phyloP scores from a whole-genome alignment of 1,139 yeast genomes.

The Yamadazyma buinensis region DNA sequence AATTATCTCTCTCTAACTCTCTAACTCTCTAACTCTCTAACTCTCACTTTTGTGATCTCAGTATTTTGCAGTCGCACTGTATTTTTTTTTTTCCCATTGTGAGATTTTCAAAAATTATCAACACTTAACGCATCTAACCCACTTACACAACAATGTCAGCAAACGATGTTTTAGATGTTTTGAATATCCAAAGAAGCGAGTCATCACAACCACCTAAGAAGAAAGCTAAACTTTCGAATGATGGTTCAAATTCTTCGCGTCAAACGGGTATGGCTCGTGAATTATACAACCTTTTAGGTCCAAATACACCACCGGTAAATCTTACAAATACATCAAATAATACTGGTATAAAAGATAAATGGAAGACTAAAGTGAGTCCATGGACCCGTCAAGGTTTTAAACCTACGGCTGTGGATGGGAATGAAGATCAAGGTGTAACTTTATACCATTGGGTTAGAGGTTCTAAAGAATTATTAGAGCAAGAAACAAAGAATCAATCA shows the following conservation, averaged over 20 bases:
- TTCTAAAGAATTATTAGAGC: slow-evolving; percentile 45
- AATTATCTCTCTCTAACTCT: no score
- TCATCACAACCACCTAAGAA: slow-evolving; percentile 34
- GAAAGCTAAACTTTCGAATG: slow-evolving; percentile 27
- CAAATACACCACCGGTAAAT: slow-evolving; percentile 83
- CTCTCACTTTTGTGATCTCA: no score
- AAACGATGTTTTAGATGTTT: slow-evolving; percentile 72
- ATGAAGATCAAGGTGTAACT: slow-evolving; percentile 35
- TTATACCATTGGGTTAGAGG: slow-evolving; percentile 90
- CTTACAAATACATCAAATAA: slow-evolving; percentile 43
- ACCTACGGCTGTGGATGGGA: slow-evolving; percentile 39
- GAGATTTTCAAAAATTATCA: no score
- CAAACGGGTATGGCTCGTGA: slow-evolving; percentile 89
- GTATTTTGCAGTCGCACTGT: no score
- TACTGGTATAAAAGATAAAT: slow-evolving; percentile 57
- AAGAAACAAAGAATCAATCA: slow-evolving; percentile 35
- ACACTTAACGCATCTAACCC: no score
- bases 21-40: no score
- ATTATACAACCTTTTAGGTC: slow-evolving; percentile 81
- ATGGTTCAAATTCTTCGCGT: slow-evolving; percentile 28
- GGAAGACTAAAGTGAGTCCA: slow-evolving; percentile 71
- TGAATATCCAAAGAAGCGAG: slow-evolving; percentile 56
- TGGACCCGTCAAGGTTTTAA: slow-evolving; percentile 71
- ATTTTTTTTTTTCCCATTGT: no score
- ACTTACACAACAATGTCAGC: slow-evolving; percentile 45